phyloP scores from a whole-genome alignment of 2,329 filamentous ascomycete species.

The Helotiales sp. region DNA sequence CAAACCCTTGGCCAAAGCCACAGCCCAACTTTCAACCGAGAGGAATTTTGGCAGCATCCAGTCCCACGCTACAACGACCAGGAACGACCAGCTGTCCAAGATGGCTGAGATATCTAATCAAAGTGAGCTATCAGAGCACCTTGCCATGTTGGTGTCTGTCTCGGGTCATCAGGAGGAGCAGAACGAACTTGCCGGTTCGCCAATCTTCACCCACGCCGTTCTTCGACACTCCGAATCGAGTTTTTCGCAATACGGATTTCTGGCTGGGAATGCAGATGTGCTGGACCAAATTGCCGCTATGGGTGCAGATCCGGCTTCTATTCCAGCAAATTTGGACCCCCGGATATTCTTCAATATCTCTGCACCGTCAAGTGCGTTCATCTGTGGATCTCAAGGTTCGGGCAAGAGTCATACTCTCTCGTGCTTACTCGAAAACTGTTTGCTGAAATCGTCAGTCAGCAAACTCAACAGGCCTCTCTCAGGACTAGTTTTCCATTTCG shows the following conservation, averaged over 20 bases:
- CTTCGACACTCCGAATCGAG: constrained; percentile 19
- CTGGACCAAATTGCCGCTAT: background rate
- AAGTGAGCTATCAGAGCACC: constrained; percentile 5
- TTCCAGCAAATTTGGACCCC: constrained; percentile 30
- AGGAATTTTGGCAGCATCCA: background rate
- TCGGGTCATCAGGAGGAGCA: background rate
- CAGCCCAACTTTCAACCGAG: background rate
- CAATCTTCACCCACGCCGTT: constrained; percentile 36
- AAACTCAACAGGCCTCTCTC: constrained; percentile 53
- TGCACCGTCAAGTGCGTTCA: constrained; percentile 61
- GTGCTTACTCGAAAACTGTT: constrained; percentile 57
- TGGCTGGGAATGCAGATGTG: constrained; percentile 29
- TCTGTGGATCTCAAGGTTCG: constrained; percentile 66
- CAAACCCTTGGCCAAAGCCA: background rate
- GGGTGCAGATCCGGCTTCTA: background rate
- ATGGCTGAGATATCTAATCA: background rate
- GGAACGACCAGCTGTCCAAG: background rate
- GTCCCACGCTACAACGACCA: background rate
- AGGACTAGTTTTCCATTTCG: constrained; percentile 62
- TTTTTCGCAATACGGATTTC: constrained; percentile 37
- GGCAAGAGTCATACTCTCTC: constrained; percentile 66
- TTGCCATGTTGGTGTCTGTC: constrained; percentile 3
- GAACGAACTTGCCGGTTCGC: constrained; percentile 18
- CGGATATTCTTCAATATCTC: constrained; percentile 57
- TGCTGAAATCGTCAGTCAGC: constrained; percentile 47